A percentile compares a stretch with the other conserved stretches of the same genome.
Evolutionary conservation across 1,284 basidiomycete species (phyloP).

Genomic region (Coniophora puteana): DNA sequence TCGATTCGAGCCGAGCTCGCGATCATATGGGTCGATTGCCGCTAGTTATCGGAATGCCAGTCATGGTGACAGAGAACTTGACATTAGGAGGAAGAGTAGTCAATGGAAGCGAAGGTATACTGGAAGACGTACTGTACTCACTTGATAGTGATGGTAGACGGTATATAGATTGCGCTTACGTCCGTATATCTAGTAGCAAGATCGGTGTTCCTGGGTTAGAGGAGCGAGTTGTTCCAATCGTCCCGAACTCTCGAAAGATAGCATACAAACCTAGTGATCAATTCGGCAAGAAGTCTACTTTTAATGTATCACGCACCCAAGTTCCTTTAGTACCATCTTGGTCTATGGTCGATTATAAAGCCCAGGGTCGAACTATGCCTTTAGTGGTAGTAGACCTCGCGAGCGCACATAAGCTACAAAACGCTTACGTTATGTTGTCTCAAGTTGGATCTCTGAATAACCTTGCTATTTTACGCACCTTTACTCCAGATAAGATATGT

Average conservation of each 20-base stretch:
- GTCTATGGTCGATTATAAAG: not conserved
- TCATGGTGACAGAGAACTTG: not conserved
- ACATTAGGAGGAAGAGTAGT: not conserved
- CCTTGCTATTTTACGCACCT: too few species aligned
- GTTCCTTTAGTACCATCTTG: not conserved
- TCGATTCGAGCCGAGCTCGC: not conserved
- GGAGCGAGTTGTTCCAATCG: not conserved
- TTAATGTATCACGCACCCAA: not conserved
- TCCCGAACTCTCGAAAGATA: not conserved
- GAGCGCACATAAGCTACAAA: not conserved
- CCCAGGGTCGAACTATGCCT: not conserved
- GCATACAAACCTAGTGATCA: not conserved
- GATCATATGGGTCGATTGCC: not conserved
- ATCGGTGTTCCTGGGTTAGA: not conserved
- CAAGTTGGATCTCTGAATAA: not conserved
- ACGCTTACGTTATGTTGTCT: not conserved
- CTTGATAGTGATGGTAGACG: not conserved
- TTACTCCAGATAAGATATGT: too few species aligned
- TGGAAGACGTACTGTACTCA: not conserved
- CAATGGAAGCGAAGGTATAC: not conserved
- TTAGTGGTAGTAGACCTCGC: not conserved
- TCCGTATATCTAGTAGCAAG: not conserved
- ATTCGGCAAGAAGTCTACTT: not conserved
- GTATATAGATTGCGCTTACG: not conserved
- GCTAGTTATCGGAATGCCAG: not conserved